phyloP scores from a whole-genome alignment of 176 grass and related monocot species.

The Puya raimondii region DNA sequence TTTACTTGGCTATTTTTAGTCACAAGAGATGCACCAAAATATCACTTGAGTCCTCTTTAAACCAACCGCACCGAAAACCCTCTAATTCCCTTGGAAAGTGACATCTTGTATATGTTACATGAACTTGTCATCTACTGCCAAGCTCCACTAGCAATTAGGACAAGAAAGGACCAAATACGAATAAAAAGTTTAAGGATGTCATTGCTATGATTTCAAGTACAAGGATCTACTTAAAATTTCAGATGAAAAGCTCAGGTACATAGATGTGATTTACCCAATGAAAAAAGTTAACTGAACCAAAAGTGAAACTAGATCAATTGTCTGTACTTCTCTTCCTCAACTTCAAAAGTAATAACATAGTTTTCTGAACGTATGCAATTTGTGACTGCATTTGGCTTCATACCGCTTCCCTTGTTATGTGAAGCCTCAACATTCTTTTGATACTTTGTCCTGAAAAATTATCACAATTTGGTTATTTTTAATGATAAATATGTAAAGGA shows the following conservation, averaged over 20 bases:
- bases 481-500: neutral
- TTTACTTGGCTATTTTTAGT: no score
- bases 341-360: slow-evolving; percentile 89
- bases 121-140: no score
- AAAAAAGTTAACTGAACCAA: neutral
- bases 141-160: no score
- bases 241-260: neutral
- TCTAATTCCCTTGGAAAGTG: no score
- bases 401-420: slow-evolving; percentile 59
- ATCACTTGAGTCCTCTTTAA: no score
- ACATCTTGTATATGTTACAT: no score
- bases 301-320: neutral
- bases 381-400: slow-evolving; percentile 56
- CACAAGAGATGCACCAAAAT: no score
- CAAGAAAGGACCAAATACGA: no score
- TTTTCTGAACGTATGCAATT: slow-evolving; percentile 95
- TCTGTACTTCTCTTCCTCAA: slow-evolving; percentile 94
- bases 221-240: no score
- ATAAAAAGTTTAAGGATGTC: no score
- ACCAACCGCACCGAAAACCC: no score
- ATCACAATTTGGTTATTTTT: neutral
- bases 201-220: no score
- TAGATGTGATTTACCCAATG: neutral
- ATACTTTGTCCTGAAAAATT: slow-evolving; percentile 73
- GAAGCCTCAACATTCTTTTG: slow-evolving; percentile 97